Evolutionary conservation across 495 filamentous ascomycete species (phyloP), one percentile per base, ranked within the genome.

Genomic region (Tuber indicum): DNA sequence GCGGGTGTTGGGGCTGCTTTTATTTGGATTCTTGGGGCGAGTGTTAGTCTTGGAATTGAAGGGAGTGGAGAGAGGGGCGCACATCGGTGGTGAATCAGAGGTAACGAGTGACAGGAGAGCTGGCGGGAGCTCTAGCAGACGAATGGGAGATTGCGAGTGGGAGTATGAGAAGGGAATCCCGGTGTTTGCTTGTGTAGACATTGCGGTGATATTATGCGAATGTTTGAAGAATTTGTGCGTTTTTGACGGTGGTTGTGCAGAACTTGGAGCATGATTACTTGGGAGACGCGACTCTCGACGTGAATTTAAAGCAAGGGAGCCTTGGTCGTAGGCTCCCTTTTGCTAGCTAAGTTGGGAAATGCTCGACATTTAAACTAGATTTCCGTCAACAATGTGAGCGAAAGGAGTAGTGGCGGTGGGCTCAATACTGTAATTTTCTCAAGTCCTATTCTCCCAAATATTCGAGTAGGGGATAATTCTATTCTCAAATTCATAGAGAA

Each of bases 121-220:
- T 8, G 89, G 86, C 26, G 91, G 87, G 9, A 93, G 86, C 83
- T 92, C 91, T 19, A 92, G 84, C 9, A 93, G 84, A 47, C 90
- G 87, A 77, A 92, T 87, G 14, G 86, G 86, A 77, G 89, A 86
- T 79, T 90, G 88, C 19, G 86, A 85, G 42, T 86, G 85, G 36
- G 86, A 84, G 75, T 91, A 85, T 10, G 87, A 88, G 81, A 92
- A 89, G 14, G 87, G 85, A 52, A 91, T 88, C 75, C 87, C 88
- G 47, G 81, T 81, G 26, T 88, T 85, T 49, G 86, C 82, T 84
- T 89, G 89, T 7, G 89, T 88, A 12, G 88, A 87, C 90, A 91
- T 91, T 78, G 71, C 77, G 52, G 70, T 9, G n/a, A 43, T 72
- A 32, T 62, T 32, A 21, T 66, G 58, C 1, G 58, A 36, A 26